Conservation (phyloP, 2,329 filamentous ascomycete genomes). For the Aspergillus chevalieri region DNA sequence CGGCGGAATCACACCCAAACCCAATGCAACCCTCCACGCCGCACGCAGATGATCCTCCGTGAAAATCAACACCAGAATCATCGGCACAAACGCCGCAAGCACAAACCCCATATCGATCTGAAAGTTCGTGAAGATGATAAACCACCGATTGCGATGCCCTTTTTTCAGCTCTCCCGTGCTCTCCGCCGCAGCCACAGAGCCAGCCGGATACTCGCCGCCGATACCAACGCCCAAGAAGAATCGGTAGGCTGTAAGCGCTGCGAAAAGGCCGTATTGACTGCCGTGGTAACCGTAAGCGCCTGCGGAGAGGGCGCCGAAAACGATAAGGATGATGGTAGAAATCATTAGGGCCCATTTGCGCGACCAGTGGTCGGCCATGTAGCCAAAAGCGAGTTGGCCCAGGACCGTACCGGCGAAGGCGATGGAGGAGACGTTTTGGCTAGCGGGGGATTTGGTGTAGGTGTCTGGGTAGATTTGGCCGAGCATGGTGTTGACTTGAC, state of each 20-base stretch:
- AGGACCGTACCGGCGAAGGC: conserved; percentile 82
- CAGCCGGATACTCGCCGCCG: conserved; percentile 53
- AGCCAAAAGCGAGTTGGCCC: conserved; percentile 75
- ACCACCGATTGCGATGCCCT: conserved; percentile 84
- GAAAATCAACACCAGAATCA: conserved; percentile 56
- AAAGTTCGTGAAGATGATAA: conserved; percentile 81
- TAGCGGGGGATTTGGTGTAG: conserved; percentile 64
- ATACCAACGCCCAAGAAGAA: conserved; percentile 81
- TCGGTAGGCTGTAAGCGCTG: conserved; percentile 72
- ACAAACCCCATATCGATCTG: conserved; percentile 85
- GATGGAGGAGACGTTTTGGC: conserved; percentile 71
- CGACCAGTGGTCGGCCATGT: conserved; percentile 75
- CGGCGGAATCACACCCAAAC: conserved; percentile 72
- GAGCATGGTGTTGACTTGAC: conserved; percentile 76
- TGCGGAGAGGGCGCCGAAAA: conserved; percentile 75
- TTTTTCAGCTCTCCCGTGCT: conserved; percentile 73
- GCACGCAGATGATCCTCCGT: conserved; percentile 60
- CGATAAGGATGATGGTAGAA: conserved; percentile 74
- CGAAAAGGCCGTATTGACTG: conserved; percentile 64
- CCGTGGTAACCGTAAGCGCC: conserved; percentile 71
- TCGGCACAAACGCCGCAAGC: conserved; percentile 69
- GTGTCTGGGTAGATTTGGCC: conserved; percentile 58
- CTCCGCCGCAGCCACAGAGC: conserved; percentile 77
- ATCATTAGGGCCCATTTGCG: conserved; percentile 73
- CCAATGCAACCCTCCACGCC: conserved; percentile 77